A percentile compares a stretch with the other conserved stretches of the same genome.
phyloP scores from a whole-genome alignment of 164 flowering plant genomes.

The Litsea cubeba region DNA sequence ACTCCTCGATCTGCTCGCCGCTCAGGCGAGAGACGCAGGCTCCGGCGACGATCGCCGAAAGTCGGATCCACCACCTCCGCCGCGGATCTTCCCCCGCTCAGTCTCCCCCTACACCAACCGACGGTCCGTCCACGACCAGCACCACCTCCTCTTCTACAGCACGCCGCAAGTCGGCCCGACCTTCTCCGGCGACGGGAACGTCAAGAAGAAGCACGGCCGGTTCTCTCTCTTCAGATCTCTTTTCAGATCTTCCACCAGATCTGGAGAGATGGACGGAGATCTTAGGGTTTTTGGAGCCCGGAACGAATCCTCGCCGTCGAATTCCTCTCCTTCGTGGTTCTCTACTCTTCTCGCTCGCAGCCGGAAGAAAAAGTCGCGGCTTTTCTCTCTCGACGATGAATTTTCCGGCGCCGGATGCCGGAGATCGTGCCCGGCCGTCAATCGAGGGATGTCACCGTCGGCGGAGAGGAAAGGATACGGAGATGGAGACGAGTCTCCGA shows the following conservation, averaged over 20 bases:
- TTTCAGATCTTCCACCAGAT: conserved; percentile 3
- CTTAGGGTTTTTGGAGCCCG: background rate
- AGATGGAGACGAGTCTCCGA: conserved; percentile 21
- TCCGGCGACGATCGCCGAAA: background rate
- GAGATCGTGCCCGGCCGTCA: conserved; percentile 14
- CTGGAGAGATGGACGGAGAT: conserved; percentile 3
- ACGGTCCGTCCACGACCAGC: conserved; percentile 19
- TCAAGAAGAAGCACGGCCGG: background rate
- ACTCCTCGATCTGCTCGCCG: conserved; percentile 6
- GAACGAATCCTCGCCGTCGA: background rate
- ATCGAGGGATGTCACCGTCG: conserved; percentile 80
- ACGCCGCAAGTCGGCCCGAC: conserved; percentile 71
- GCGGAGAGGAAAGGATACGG: background rate
- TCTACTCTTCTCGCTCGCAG: conserved; percentile 12
- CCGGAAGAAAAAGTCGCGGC: conserved; percentile 18
- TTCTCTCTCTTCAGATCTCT: background rate
- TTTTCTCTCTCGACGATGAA: conserved; percentile 2
- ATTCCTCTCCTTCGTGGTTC: conserved; percentile 19
- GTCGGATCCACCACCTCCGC: conserved; percentile 6
- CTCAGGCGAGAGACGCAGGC: background rate
- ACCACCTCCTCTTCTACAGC: conserved; percentile 38
- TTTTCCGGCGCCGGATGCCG: conserved; percentile 7
- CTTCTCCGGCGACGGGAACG: background rate
- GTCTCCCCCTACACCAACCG: conserved; percentile 71
- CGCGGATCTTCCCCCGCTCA: conserved; percentile 63